A percentile compares a stretch with the other conserved stretches of the same genome.
phyloP scores from a whole-genome alignment of 78 protist species.

The Dictyostelium discoideum region dicty_2.7 NC_007089.4:6183001-6183500 shows the following conservation, averaged over 20 bases:
- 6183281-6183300: not conserved
- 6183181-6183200: not conserved
- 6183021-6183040: not conserved
- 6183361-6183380: not conserved
- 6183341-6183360: too few species aligned
- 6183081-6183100: not conserved
- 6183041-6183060: not conserved
- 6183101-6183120: not conserved
- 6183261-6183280: too few species aligned
- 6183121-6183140: not conserved
- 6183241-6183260: not conserved
- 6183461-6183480: slow-evolving; percentile 16
- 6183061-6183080: slow-evolving; percentile 25
- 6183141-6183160: not conserved
- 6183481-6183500: slow-evolving; percentile 1
- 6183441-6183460: slow-evolving; percentile 53
- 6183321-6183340: not conserved
- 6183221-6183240: not conserved
- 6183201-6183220: not conserved
- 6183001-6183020: not conserved
- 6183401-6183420: not conserved
- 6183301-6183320: not conserved
- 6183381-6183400: not conserved
- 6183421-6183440: not conserved
- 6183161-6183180: not conserved